Evolutionary conservation across 192 early-diverging fungal species (phyloP).

Genomic region (Pilaira anomala): DNA sequence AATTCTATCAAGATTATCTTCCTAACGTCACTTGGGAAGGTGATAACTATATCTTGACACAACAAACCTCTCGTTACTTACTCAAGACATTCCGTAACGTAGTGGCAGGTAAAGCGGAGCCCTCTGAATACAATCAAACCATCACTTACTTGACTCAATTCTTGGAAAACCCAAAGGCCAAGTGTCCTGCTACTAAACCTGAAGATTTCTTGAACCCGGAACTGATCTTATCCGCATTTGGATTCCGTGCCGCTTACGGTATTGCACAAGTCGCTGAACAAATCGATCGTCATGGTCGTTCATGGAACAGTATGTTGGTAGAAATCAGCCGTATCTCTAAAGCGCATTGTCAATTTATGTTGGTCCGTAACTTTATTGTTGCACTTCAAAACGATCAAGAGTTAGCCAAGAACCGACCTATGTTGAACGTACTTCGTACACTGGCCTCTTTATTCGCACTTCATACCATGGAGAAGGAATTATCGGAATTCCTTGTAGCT

Average conservation of each 20-base stretch:
- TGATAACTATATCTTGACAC: constrained; percentile 82
- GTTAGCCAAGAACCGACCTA: constrained; percentile 32
- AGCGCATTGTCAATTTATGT: constrained; percentile 76
- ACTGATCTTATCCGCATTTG: constrained; percentile 66
- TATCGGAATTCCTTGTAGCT: constrained; percentile 58
- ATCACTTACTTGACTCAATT: constrained; percentile 46
- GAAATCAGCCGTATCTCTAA: constrained; percentile 70
- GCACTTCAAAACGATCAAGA: constrained; percentile 47
- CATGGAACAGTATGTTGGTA: constrained; percentile 76
- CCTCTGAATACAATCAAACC: constrained; percentile 45
- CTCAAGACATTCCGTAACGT: constrained; percentile 64
- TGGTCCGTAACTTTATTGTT: constrained; percentile 70
- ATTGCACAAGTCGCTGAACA: constrained; percentile 58
- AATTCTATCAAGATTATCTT: constrained; percentile 65
- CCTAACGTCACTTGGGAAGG: constrained; percentile 83
- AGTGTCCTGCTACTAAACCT: constrained; percentile 51
- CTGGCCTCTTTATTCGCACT: constrained; percentile 55
- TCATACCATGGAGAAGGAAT: constrained; percentile 67
- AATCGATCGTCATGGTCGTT: constrained; percentile 57
- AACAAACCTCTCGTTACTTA: constrained; percentile 81
- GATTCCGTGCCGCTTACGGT: constrained; percentile 69
- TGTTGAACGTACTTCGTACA: constrained; percentile 33
- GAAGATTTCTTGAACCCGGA: constrained; percentile 57
- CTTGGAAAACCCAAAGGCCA: constrained; percentile 55
- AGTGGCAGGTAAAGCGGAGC: constrained; percentile 44